Evolutionary conservation across 2,329 filamentous ascomycete genomes (phyloP), one percentile per base, ranked within the genome.

Genomic region (Aspergillus melleus): DNA sequence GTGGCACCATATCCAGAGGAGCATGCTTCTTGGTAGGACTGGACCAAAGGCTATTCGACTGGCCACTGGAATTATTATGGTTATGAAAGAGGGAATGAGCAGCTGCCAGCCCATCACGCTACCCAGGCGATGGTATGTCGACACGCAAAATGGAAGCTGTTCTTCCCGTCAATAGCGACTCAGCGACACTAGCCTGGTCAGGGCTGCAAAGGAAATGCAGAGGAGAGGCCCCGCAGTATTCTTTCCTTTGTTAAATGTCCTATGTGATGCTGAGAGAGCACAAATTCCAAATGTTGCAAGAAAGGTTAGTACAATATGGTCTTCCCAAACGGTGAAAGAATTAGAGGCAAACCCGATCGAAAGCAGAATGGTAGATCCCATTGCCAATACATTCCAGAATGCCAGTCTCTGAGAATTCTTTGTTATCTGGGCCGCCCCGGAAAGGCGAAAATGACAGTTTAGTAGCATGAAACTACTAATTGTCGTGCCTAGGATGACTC

Each of bases 271-370:
- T 16, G 36, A 39, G 14, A 92, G 2, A 88, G 87, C 16, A 91
- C 76, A n/a, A 89, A 92, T 74, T 24, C 91, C 93, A 72, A 98
- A 96, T 0, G 92, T 94, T 2, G 87, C 86, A 60, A 96, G 85
- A 77, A 98, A 93, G 79, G 96, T 96, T 3, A 96, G 82, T 4
- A 96, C 83, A 58, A 96, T 96, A 8, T 91, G 90, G 70, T 98
- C 95, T 78, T 99, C 94, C 92, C 95, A 98, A 66, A 98, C 96
- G 0, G 93, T 97, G 77, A 92, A 99, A 0, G 94, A 98, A 77
- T 98, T 99, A 3, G 94, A 94, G 0, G 93, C 93, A 74, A 97
- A 98, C 2, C 76, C 74, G 46, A 83, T 83, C 54, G 79, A 78
- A 5, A 76, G 76, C n/a, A 88, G 76, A 11, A 87, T 76, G 12